Conservation (phyloP, 345 rosid genomes). For the Laguncularia racemosa region DNA sequence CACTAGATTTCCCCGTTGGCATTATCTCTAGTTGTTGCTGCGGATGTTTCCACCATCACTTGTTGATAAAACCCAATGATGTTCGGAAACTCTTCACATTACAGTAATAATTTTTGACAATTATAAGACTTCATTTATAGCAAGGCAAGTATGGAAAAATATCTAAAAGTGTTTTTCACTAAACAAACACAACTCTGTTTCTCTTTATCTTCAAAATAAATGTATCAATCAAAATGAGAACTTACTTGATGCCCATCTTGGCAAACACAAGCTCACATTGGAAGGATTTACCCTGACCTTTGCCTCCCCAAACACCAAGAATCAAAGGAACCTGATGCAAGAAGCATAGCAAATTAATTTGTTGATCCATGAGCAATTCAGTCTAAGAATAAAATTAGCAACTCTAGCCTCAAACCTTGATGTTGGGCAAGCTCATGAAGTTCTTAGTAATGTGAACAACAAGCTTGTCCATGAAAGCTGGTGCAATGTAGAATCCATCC, state of each 20-base stretch:
- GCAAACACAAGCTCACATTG: slow-evolving; percentile 23
- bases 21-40: too few relatives aligned
- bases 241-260: slow-evolving; percentile 24
- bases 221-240: background rate
- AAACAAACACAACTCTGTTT: too few relatives aligned
- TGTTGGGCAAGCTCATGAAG: slow-evolving; percentile 22
- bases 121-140: too few relatives aligned
- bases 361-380: too few relatives aligned
- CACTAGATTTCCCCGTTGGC: too few relatives aligned
- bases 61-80: too few relatives aligned
- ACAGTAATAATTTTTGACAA: too few relatives aligned
- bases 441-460: slow-evolving; percentile 24
- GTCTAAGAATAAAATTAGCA: background rate
- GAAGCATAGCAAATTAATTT: background rate
- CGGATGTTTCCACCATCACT: too few relatives aligned
- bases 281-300: slow-evolving; percentile 24
- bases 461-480: slow-evolving; percentile 24
- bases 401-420: slow-evolving; percentile 9
- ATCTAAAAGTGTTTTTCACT: too few relatives aligned
- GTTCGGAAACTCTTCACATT: too few relatives aligned
- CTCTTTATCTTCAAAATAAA: background rate
- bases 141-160: too few relatives aligned
- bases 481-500: slow-evolving; percentile 25
- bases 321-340: slow-evolving; percentile 15
- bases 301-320: slow-evolving; percentile 25